Evolutionary conservation across 345 rosid genomes (phyloP).

Genomic region (Gossypium raimondii): DNA sequence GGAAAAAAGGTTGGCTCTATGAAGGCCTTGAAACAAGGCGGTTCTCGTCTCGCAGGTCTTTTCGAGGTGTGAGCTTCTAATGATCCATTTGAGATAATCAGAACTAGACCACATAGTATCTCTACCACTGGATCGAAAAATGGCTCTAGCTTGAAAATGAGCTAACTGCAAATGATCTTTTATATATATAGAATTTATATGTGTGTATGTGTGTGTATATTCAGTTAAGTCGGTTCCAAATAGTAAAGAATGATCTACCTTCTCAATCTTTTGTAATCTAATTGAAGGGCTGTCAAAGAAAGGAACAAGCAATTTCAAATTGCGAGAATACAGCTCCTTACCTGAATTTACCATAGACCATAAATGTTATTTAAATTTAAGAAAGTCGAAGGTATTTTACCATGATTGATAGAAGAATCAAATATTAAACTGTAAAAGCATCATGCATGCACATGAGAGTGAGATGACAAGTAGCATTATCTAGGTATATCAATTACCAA

Average conservation of each 20-base stretch:
- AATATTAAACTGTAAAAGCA: background rate
- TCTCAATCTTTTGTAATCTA: conserved; percentile 52
- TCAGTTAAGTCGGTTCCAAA: conserved; percentile 4
- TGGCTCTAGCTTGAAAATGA: background rate
- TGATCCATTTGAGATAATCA: background rate
- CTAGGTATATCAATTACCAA: background rate
- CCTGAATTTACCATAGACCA: conserved; percentile 38
- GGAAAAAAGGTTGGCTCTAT: background rate
- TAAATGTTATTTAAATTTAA: background rate
- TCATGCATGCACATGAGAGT: background rate
- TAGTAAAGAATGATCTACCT: conserved; percentile 38
- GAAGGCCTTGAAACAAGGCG: background rate
- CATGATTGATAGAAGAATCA: background rate
- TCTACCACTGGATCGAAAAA: background rate
- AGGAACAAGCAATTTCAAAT: conserved; percentile 79
- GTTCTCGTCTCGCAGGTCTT: background rate
- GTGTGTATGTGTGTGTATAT: background rate
- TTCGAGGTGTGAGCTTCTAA: background rate
- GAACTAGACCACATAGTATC: background rate
- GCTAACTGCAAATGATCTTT: background rate
- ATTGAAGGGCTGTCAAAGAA: conserved; percentile 75
- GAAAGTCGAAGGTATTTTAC: background rate
- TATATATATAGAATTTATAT: background rate
- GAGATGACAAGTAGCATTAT: conserved; percentile 1
- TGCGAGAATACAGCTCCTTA: conserved; percentile 64